phyloP scores from a whole-genome alignment of 2,329 filamentous ascomycete genomes.

The Ophiocordyceps australis region DNA sequence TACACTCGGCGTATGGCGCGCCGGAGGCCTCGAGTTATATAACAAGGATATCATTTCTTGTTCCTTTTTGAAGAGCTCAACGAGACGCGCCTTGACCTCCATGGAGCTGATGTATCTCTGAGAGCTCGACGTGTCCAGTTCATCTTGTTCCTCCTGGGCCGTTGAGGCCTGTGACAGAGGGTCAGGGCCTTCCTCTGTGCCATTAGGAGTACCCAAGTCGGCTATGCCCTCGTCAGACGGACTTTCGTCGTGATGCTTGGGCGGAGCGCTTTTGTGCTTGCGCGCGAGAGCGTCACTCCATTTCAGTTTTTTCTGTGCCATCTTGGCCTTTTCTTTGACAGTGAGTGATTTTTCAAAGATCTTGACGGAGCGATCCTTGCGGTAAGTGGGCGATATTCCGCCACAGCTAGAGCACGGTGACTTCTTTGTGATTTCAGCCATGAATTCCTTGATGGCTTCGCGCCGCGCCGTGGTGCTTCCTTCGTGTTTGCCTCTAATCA shows the following conservation, averaged over 20 bases:
- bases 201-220: constrained; percentile 34
- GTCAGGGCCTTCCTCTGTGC: constrained; percentile 28
- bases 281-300: constrained; percentile 49
- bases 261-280: constrained; percentile 13
- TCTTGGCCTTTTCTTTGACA: constrained; percentile 57
- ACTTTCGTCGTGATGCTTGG: constrained; percentile 21
- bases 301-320: constrained; percentile 51
- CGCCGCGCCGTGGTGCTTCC: constrained; percentile 62
- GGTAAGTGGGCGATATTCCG: constrained; percentile 63
- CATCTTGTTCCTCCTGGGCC: too few species aligned
- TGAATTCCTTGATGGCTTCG: constrained; percentile 62
- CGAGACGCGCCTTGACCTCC: constrained; percentile 66
- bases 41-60: constrained; percentile 69
- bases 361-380: constrained; percentile 83
- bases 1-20: constrained; percentile 37
- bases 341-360: constrained; percentile 74
- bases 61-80: constrained; percentile 72
- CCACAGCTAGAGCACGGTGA: constrained; percentile 50
- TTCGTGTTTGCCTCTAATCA: constrained; percentile 58
- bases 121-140: constrained; percentile 9
- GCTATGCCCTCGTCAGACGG: constrained; percentile 52
- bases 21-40: constrained; percentile 55
- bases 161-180: constrained; percentile 19
- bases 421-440: constrained; percentile 50
- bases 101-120: constrained; percentile 69